Percentiles rank a stretch among this genome's conserved stretches.
Evolutionary conservation across 2,329 filamentous ascomycete genomes (phyloP).

Genomic region (Claviceps sp.): DNA sequence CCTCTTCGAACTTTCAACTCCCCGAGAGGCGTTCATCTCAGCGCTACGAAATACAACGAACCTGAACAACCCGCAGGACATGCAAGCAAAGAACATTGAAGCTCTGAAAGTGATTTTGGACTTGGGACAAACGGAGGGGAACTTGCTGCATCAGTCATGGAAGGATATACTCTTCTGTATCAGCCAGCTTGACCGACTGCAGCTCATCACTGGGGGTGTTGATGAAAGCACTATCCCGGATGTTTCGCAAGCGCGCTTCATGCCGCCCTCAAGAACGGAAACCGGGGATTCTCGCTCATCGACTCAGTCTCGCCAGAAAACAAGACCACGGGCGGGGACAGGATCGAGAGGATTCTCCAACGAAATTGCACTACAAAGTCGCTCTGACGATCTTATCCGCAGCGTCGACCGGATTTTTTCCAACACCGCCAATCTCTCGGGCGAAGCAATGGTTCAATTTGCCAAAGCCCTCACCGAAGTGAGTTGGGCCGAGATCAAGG

Average conservation of each 20-base stretch:
- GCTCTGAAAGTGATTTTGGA: constrained; percentile 85
- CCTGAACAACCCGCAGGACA: constrained; percentile 87
- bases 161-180: constrained; percentile 90
- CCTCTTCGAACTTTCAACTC: constrained; percentile 84
- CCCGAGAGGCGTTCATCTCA: constrained; percentile 86
- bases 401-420: constrained; percentile 94
- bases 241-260: constrained; percentile 68
- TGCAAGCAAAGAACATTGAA: constrained; percentile 92
- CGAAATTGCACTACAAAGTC: constrained; percentile 82
- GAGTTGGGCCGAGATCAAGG: constrained; percentile 98
- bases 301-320: constrained; percentile 40
- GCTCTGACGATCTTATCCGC: constrained; percentile 85
- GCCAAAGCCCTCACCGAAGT: constrained; percentile 86
- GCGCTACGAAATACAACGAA: constrained; percentile 90
- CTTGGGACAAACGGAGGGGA: constrained; percentile 84
- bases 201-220: constrained; percentile 87
- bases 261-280: constrained; percentile 43
- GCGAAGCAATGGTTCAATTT: constrained; percentile 91
- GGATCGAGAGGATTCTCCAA: constrained; percentile 52
- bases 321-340: constrained; percentile 38
- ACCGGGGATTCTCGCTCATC: constrained; percentile 50
- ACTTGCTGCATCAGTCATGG: constrained; percentile 81
- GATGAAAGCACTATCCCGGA: constrained; percentile 88
- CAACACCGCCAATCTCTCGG: constrained; percentile 83
- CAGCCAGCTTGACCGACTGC: constrained; percentile 87